Conservation (phyloP, 2,329 filamentous ascomycete species). For the Pyrenophora graminea region DNA sequence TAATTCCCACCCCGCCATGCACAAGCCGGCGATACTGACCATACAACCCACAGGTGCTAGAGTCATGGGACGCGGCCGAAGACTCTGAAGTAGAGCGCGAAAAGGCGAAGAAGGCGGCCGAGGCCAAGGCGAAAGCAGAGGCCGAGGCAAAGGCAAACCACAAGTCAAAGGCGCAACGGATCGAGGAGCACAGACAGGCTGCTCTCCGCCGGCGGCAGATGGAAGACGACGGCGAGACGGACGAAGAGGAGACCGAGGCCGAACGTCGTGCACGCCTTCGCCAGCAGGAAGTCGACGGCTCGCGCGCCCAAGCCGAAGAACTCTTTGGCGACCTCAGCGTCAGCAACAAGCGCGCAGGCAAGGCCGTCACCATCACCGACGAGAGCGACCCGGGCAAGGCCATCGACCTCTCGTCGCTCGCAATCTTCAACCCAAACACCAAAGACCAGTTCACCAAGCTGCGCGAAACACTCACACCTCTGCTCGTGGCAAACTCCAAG, state of each 20-base stretch:
- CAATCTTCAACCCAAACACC: constrained; percentile 85
- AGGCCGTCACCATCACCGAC: constrained; percentile 71
- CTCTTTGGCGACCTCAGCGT: constrained; percentile 79
- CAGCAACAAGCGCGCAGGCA: constrained; percentile 69
- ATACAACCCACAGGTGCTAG: constrained; percentile 70
- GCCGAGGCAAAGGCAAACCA: constrained; percentile 87
- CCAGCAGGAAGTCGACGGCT: constrained; percentile 81
- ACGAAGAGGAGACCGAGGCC: constrained; percentile 75
- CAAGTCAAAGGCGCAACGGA: constrained; percentile 84
- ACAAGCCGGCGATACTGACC: constrained; percentile 23
- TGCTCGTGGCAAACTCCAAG: constrained; percentile 75
- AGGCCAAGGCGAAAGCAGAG: constrained; percentile 85
- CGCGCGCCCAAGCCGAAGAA: constrained; percentile 87
- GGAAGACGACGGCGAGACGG: constrained; percentile 61
- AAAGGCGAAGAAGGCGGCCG: constrained; percentile 85
- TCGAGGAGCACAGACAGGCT: constrained; percentile 72
- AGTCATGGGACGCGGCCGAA: constrained; percentile 95
- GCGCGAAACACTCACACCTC: constrained; percentile 75
- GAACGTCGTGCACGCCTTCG: constrained; percentile 74
- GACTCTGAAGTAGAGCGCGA: constrained; percentile 96
- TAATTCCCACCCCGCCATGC: constrained; percentile 22
- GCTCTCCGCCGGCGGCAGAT: constrained; percentile 63
- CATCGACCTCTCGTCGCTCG: constrained; percentile 77
- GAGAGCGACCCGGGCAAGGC: constrained; percentile 74
- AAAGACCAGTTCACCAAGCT: constrained; percentile 85